Percentiles rank a stretch among this genome's conserved stretches.
Conservation (phyloP, 148 eudicot species). For the Silene uniflora region DNA sequence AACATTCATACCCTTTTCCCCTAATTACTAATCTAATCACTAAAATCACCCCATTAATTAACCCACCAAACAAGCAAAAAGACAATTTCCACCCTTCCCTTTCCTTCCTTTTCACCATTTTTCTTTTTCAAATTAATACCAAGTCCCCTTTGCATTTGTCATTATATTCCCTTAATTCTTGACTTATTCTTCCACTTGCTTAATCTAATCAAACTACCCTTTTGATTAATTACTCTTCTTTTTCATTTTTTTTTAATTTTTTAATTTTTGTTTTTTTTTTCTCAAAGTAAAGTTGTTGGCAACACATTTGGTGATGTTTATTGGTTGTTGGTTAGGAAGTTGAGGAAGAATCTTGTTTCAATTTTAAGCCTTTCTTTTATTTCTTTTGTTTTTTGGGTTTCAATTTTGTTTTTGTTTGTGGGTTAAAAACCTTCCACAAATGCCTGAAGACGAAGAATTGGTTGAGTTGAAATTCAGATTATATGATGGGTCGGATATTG, state of each 20-base stretch:
- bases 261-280: not conserved
- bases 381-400: not conserved
- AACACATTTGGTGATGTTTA: conserved; percentile 4
- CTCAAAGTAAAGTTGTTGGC: conserved; percentile 3
- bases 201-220: conserved; percentile 9
- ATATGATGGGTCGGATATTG: conserved; percentile 11
- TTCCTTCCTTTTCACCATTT: not conserved
- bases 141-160: not conserved
- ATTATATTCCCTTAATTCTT: not conserved
- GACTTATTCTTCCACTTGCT: conserved; percentile 23
- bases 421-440: not conserved
- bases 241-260: no score
- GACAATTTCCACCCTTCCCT: not conserved
- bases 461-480: conserved; percentile 10
- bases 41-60: not conserved
- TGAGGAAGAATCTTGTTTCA: not conserved
- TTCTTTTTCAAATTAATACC: no score
- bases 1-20: not conserved
- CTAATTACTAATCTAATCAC: not conserved
- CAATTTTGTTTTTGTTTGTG: no score
- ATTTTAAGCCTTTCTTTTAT: not conserved
- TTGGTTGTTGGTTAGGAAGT: not conserved
- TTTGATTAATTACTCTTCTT: not conserved
- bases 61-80: not conserved
- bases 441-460: conserved; percentile 4